Base-by-base conservation (phyloP, 176 grass and related monocot genomes). In the Eragrostis nindensis region DNA sequence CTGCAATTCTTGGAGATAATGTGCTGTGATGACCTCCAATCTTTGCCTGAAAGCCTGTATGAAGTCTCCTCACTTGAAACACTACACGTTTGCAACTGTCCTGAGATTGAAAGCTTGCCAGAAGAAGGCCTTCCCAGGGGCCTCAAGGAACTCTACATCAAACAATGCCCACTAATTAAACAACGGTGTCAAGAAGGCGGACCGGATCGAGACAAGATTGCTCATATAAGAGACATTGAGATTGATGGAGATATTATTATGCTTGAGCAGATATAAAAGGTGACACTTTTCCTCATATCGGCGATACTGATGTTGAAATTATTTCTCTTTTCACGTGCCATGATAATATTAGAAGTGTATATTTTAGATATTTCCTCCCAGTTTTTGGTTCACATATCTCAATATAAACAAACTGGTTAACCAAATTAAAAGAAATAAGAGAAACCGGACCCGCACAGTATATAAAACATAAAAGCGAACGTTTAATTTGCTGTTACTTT, bases 141-240 rank as follows among this genome's bases (percentile, higher is more conserved):
- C 7, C 89, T 91, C 68, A 85, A 85, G 26, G 89, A 94, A 71
- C 89, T 94, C 52, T 94, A 91, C 79, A 90, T 94, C 71, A 91
- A 94, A 68, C 30, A 80, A 68, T 94, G 92, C 36, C 92, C 89
- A 41, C 64, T 27, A 49, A 74, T 91, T 62, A 91, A 76, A 46
- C 81, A 80, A 76, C 74, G 57, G 41, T 91, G 92, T 70, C 63
- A 80, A 87, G 88, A 80, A 82, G 79, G 75, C 6, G 89, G 86
- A 15, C n/a, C 53, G 8, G 87, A 90, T 59, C 75, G 77, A 83
- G 55, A 18, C 70, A 93, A 93, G 87, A 87, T 87, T 59, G 76
- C 61, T 77, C 87, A 87, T 76, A 77, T 90, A 46, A 72, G 56
- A 78, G 89, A 86, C 32, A 75, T 86, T 66, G 92, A 91, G 70